These are phyloP conservation scores for Xylariaceae sp. DNA, from an alignment of 2,329 filamentous ascomycete genomes.

Conservation along the genomic window DNA sequence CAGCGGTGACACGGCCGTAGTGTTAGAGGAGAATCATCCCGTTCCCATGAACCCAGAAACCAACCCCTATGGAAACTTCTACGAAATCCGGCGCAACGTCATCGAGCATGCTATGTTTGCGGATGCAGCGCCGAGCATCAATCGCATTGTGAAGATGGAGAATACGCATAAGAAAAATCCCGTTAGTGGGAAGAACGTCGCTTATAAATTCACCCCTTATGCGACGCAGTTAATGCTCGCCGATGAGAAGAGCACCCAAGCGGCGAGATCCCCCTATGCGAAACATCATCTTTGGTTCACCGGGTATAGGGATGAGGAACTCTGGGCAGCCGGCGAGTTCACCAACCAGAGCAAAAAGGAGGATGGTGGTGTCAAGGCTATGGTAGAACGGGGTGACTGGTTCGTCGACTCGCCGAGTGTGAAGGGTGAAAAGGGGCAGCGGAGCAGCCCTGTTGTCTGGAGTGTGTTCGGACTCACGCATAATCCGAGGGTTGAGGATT, in stretches of 20 bases:
- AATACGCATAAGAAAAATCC: constrained; percentile 42
- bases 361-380: constrained; percentile 41
- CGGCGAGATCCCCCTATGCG: constrained; percentile 41
- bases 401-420: constrained; percentile 33
- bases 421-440: constrained; percentile 32
- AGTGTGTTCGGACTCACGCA: constrained; percentile 46
- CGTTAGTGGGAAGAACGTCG: constrained; percentile 45
- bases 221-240: constrained; percentile 45
- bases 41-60: constrained; percentile 41
- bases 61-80: constrained; percentile 59
- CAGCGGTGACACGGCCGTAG: constrained; percentile 24
- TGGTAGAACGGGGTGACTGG: constrained; percentile 44
- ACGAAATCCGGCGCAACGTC: constrained; percentile 46
- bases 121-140: constrained; percentile 49
- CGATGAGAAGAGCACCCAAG: constrained; percentile 40
- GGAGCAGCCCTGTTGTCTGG: constrained; percentile 49
- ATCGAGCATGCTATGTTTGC: constrained; percentile 44
- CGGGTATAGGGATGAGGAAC: constrained; percentile 44
- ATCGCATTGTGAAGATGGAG: constrained; percentile 46
- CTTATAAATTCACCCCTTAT: constrained; percentile 44
- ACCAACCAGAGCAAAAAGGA: constrained; percentile 45
- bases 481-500: constrained; percentile 45
- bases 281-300: constrained; percentile 46
- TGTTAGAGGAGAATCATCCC: constrained; percentile 32
- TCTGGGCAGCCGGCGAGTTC: constrained; percentile 47